phyloP scores from a whole-genome alignment of 163 green algal genomes.

The Scenedesmus sp. region DNA sequence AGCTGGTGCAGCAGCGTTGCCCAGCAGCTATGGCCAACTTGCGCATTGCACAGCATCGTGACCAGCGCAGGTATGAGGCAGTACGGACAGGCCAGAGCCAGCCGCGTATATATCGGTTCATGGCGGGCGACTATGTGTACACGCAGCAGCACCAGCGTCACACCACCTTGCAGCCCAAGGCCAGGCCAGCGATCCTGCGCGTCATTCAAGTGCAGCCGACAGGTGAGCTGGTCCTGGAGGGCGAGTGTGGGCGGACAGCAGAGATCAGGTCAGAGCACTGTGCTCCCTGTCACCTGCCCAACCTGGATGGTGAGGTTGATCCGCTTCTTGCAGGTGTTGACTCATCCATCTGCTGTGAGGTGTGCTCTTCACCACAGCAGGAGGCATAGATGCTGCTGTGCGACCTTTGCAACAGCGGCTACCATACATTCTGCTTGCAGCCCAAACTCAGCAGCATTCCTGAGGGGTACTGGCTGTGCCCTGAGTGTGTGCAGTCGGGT shows the following conservation, averaged over 20 bases:
- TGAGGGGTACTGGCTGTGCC: background rate
- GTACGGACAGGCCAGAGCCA: constrained; percentile 24
- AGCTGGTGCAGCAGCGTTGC: background rate
- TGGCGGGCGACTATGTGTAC: constrained; percentile 58
- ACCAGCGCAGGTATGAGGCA: constrained; percentile 51
- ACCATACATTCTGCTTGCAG: background rate
- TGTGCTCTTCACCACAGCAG: background rate
- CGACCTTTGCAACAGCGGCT: background rate
- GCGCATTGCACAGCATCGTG: constrained; percentile 60
- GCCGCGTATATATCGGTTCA: background rate
- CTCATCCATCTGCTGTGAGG: background rate
- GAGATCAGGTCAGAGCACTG: background rate
- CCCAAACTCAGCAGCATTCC: background rate
- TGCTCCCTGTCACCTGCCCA: background rate
- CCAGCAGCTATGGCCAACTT: constrained; percentile 53
- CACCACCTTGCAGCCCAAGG: constrained; percentile 28
- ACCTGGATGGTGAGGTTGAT: background rate
- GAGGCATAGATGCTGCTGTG: background rate
- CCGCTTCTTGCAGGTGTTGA: background rate
- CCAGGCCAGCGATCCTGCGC: background rate
- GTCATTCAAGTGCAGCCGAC: background rate
- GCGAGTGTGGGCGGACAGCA: background rate
- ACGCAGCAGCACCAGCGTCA: background rate
- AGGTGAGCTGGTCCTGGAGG: background rate
- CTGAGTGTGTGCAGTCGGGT: background rate